Percentiles rank a stretch among this genome's conserved stretches.
Conservation (phyloP, 2,329 filamentous ascomycete species). For the Diaporthe velutina region DNA sequence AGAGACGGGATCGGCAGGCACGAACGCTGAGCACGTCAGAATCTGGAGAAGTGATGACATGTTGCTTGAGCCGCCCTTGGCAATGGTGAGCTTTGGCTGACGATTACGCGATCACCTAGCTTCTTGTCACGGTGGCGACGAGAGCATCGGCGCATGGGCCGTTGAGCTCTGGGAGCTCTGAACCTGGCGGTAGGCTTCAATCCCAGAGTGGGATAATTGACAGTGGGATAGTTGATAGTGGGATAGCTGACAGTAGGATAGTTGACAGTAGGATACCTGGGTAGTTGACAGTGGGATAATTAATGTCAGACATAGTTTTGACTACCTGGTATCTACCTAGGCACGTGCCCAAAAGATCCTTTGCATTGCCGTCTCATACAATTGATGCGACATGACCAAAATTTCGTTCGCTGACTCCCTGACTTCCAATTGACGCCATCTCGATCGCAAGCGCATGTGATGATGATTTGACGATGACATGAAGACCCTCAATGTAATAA, state of each 20-base stretch:
- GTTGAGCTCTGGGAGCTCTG: not conserved
- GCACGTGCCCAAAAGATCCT: not conserved
- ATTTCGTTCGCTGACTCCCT: conserved; percentile 7
- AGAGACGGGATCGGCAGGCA: conserved; percentile 29
- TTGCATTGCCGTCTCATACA: not conserved
- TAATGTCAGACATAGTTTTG: not conserved
- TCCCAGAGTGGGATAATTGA: no score
- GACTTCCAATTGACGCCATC: not conserved
- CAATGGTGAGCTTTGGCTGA: not conserved
- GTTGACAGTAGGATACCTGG: no score
- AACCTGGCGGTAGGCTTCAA: not conserved
- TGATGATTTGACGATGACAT: not conserved
- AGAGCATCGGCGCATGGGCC: not conserved
- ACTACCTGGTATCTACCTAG: no score
- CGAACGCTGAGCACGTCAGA: conserved; percentile 32
- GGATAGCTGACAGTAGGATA: no score
- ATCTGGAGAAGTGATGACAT: conserved; percentile 26
- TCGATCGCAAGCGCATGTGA: not conserved
- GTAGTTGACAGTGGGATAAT: no score
- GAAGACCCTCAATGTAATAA: not conserved
- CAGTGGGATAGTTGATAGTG: no score
- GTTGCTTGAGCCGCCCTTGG: not conserved
- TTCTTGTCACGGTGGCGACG: not conserved
- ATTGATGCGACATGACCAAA: not conserved
- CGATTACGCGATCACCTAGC: not conserved